Evolutionary conservation across 192 early-diverging fungal genomes (phyloP), one percentile per base, ranked within the genome.

Genomic region (Jimgerdemannia flammicorona): DNA sequence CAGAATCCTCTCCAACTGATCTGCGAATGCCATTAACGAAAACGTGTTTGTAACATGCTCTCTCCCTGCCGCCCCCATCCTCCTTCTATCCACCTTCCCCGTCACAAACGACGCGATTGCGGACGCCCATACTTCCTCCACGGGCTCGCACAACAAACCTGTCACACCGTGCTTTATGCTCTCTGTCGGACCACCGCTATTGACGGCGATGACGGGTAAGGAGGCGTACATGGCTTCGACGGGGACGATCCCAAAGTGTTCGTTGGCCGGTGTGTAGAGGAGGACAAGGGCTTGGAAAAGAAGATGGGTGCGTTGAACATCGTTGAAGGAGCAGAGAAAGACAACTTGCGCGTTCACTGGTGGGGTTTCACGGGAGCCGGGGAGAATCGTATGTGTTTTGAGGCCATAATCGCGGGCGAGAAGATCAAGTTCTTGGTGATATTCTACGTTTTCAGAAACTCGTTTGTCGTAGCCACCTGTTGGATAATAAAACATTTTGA

Each of bases 201-300:
- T 92, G 41, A 84, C 88, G 0, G 97, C 97, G 17, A 99, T 87
- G 3, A 98, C 97, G 4, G 97, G 97, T 14, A 94, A 80, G 42
- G 86, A 78, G 70, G 89, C 88, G 80, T 95, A 96, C 97, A 99
- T 97, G 68, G 94, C 94, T 77, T 99, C 97, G 0, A 99, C 87
- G 3, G 97, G 97, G n/a, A 95, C 95, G 69, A 99, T 99, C 0
- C 97, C 97, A 77, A 99, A 94, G 77, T 99, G 97, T 79, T 99
- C 97, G 81, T 95, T 90, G 10, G 88, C 87, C 14, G 97, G 97
- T 42, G 97, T 99, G 81, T 99, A 99, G 2, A 97, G 75, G 6
- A 97, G 82, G 4, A 90, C 87, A 10, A 76, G 65, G 7, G 95
- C 85, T 0, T 74, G 72, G 2, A 87, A 79, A 11, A 99, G 81